Evolutionary conservation across 176 grass and related monocot species (phyloP).

Genomic region (Cenchrus americanus): DNA sequence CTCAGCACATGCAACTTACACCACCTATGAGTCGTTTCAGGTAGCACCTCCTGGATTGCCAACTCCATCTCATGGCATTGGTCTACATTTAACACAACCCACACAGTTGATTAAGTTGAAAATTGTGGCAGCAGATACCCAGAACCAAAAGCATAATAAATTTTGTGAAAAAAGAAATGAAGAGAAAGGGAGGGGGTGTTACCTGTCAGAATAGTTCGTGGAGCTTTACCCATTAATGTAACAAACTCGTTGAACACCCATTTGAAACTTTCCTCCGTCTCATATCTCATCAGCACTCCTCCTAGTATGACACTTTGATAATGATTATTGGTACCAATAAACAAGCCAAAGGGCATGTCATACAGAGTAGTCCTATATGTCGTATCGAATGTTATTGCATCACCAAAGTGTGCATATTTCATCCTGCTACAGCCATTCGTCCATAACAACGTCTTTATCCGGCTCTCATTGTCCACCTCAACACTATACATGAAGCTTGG

Average conservation of each 20-base stretch:
- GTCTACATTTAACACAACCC: conserved; percentile 2
- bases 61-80: conserved; percentile 1
- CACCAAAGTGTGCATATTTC: conserved; percentile 5
- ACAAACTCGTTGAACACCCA: conserved; percentile 22
- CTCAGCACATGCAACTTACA: conserved; percentile 11
- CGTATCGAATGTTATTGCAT: conserved; percentile 22
- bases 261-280: conserved; percentile 23
- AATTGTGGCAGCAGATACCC: background rate
- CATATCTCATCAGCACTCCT: conserved; percentile 2
- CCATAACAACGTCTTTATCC: conserved; percentile 18
- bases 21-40: background rate
- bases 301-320: conserved; percentile 22
- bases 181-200: background rate
- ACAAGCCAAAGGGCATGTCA: conserved; percentile 3
- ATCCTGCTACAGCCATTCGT: conserved; percentile 8
- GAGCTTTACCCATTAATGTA: conserved; percentile 26
- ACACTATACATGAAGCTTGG: conserved; percentile 26
- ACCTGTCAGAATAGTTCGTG: conserved; percentile 14
- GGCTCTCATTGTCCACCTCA: conserved; percentile 5
- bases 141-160: background rate
- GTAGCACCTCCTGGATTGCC: conserved; percentile 16
- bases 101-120: conserved; percentile 2
- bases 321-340: conserved; percentile 19
- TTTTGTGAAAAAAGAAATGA: background rate
- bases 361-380: conserved; percentile 14